Conservation (phyloP, 2,329 filamentous ascomycete species). For the Myriosclerotinia scirpicola region DNA sequence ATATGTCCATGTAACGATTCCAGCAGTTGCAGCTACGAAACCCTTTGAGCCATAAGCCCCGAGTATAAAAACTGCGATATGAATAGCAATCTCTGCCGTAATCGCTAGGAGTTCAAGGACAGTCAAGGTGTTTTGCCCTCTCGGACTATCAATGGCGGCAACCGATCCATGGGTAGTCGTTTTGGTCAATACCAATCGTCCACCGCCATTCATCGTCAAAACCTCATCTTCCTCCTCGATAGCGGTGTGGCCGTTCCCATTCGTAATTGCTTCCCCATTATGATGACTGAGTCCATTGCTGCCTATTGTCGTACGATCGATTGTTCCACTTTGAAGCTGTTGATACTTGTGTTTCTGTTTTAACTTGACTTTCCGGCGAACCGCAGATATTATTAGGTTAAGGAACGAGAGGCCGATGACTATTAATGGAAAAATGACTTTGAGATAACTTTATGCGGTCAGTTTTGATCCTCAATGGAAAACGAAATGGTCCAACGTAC, state of each 20-base stretch:
- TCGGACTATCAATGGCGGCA: constrained; percentile 73
- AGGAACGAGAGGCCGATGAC: constrained; percentile 69
- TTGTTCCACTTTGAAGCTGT: constrained; percentile 48
- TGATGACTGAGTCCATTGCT: constrained; percentile 17
- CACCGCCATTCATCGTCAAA: constrained; percentile 57
- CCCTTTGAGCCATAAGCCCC: constrained; percentile 59
- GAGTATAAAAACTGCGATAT: constrained; percentile 62
- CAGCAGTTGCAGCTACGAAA: constrained; percentile 61
- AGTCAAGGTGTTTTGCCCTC: constrained; percentile 68
- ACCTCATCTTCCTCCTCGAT: constrained; percentile 55
- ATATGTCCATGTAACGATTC: constrained; percentile 77
- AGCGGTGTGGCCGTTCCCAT: constrained; percentile 40
- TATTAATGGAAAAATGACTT: constrained; percentile 74
- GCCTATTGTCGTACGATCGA: constrained; percentile 41
- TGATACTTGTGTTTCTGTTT: constrained; percentile 59
- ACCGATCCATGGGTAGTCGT: constrained; percentile 62
- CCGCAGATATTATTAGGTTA: constrained; percentile 59
- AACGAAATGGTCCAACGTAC: constrained; percentile 50
- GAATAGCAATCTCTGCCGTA: constrained; percentile 67
- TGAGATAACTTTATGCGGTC: constrained; percentile 62
- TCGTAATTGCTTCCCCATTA: constrained; percentile 4
- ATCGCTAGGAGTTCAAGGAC: constrained; percentile 75
- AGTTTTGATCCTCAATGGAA: not conserved
- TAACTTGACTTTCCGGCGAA: constrained; percentile 53
- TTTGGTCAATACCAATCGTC: constrained; percentile 58